Percentiles rank a stretch among this genome's conserved stretches.
Evolutionary conservation across 805 yeast species (phyloP).

Genomic region (Ogataea neopini): DNA sequence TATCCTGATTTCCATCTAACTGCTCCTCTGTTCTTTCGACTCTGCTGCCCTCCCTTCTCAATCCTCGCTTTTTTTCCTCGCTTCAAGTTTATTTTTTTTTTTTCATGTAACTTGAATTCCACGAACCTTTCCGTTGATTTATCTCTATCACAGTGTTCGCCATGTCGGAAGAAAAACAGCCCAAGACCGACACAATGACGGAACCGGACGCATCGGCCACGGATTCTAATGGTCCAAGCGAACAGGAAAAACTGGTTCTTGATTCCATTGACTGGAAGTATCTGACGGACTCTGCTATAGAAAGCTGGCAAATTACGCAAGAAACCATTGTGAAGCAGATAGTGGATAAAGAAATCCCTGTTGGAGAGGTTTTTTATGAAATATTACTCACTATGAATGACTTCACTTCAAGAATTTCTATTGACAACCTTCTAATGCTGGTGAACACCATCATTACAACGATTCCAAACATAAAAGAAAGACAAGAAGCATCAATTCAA

Average conservation of each 20-base stretch:
- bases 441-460: slow-evolving; percentile 23
- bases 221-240: neutral
- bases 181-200: neutral
- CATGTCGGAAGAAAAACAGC: neutral
- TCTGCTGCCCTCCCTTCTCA: neutral
- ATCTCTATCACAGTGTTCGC: no score
- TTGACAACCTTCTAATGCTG: slow-evolving; percentile 18
- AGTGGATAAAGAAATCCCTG: slow-evolving; percentile 9
- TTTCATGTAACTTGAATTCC: no score
- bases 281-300: slow-evolving; percentile 14
- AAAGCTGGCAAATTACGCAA: slow-evolving; percentile 16
- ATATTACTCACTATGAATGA: slow-evolving; percentile 26
- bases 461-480: slow-evolving; percentile 22
- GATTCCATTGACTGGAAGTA: slow-evolving; percentile 19
- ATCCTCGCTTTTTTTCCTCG: neutral
- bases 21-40: no score
- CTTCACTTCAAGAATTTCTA: slow-evolving; percentile 24
- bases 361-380: slow-evolving; percentile 31
- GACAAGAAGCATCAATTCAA: slow-evolving; percentile 25
- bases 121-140: no score
- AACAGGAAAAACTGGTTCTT: slow-evolving; percentile 1
- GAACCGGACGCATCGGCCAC: neutral
- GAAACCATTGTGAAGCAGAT: slow-evolving; percentile 15
- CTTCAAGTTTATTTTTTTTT: neutral
- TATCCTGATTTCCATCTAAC: no score